phyloP scores from a whole-genome alignment of 1,284 basidiomycete species.

The Heliocybe sulcata region DNA sequence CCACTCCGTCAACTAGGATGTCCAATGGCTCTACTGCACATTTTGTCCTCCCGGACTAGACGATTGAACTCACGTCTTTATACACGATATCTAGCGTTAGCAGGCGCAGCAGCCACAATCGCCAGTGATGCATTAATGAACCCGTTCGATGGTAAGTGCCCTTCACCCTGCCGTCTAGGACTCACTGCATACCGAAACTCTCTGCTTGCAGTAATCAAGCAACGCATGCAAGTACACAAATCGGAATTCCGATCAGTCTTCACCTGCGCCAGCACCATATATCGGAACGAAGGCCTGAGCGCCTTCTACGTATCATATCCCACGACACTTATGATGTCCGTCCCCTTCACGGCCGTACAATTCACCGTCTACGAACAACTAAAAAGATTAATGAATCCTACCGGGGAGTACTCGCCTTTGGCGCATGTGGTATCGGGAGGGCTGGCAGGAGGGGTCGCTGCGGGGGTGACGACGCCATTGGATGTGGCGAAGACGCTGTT shows the following conservation, averaged over 20 bases:
- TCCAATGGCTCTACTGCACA: constrained; percentile 3
- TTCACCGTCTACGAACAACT: constrained; percentile 96
- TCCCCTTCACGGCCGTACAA: constrained; percentile 98
- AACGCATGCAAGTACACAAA: constrained; percentile 96
- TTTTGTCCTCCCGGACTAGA: not conserved
- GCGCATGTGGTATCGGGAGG: constrained; percentile 92
- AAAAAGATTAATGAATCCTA: constrained; percentile 84
- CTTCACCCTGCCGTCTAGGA: constrained; percentile 4
- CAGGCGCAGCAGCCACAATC: constrained; percentile 93
- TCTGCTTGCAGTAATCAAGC: constrained; percentile 81
- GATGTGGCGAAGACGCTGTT: constrained; percentile 99
- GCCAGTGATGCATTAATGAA: constrained; percentile 99
- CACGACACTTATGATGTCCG: constrained; percentile 93
- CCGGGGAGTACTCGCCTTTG: constrained; percentile 81
- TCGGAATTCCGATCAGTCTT: constrained; percentile 84
- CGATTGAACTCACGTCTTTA: not conserved
- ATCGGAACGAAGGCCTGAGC: constrained; percentile 77
- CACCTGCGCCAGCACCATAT: constrained; percentile 79
- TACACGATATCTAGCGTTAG: constrained; percentile 51
- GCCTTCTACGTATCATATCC: constrained; percentile 99
- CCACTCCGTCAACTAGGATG: no score
- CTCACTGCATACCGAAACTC: not conserved
- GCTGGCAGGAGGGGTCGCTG: constrained; percentile 89
- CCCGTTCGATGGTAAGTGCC: constrained; percentile 88
- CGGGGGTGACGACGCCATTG: constrained; percentile 92